These are phyloP conservation scores for Prasinococcaceae sp. DNA, from an alignment of 139 green algal genomes.

Conservation along the genomic window DNA sequence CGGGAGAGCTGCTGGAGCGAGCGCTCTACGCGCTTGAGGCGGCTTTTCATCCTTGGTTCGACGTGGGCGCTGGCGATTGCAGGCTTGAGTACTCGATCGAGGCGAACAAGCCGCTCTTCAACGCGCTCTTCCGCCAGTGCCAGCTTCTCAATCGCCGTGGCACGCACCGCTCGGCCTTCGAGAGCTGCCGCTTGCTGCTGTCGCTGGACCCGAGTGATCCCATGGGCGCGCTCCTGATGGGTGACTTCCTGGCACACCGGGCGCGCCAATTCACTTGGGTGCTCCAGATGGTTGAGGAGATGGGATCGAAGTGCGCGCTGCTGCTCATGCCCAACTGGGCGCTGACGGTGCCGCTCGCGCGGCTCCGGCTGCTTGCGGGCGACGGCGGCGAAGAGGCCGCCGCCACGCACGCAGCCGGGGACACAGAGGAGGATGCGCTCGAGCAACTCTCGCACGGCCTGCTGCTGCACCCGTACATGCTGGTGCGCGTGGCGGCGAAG, in stretches of 20 bases:
- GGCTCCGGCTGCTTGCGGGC: too few species aligned
- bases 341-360: too few species aligned
- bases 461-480: too few species aligned
- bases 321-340: too few species aligned
- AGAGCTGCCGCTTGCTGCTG: constrained; percentile 80
- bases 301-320: too few species aligned
- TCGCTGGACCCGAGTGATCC: constrained; percentile 65
- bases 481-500: too few species aligned
- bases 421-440: too few species aligned
- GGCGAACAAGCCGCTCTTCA: constrained; percentile 65
- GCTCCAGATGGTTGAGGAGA: too few species aligned
- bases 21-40: constrained; percentile 69
- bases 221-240: constrained; percentile 40
- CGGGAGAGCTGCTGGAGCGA: constrained; percentile 53
- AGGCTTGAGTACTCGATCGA: constrained; percentile 28
- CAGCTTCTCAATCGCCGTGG: constrained; percentile 48
- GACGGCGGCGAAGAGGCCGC: too few species aligned
- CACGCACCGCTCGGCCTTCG: constrained; percentile 67
- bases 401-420: too few species aligned
- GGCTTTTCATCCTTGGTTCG: constrained; percentile 66
- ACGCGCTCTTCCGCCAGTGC: constrained; percentile 61
- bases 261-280: too few species aligned
- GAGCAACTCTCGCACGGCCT: too few species aligned
- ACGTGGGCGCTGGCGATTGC: constrained; percentile 24
- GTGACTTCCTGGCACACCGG: constrained; percentile 68